Evolutionary conservation across 768 basidiomycete genomes (phyloP).

Genomic region (Podaxis rugospora): DNA sequence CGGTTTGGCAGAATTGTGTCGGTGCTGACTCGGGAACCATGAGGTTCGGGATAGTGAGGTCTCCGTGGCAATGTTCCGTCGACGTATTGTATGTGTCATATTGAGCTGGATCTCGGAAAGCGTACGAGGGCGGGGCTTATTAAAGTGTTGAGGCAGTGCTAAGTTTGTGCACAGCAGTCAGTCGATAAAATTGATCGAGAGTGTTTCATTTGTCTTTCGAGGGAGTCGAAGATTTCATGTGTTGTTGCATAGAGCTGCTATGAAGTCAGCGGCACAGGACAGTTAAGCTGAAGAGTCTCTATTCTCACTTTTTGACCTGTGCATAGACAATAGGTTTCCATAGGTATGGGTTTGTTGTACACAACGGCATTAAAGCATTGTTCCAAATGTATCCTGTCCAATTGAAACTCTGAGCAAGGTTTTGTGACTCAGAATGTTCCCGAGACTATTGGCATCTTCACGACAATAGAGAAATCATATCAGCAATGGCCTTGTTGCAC

Average conservation of each 20-base stretch:
- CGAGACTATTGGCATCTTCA: no score
- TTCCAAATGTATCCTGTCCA: not conserved
- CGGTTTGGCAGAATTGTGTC: not conserved
- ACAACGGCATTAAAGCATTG: not conserved
- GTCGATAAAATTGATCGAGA: not conserved
- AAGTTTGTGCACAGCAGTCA: not conserved
- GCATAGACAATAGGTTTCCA: not conserved
- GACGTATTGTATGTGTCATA: no score
- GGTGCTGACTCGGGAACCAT: conserved; percentile 9
- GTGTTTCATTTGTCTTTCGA: not conserved
- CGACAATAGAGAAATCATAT: no score
- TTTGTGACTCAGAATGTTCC: not conserved
- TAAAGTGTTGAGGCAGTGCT: not conserved
- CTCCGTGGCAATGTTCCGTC: not conserved
- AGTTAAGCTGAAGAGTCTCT: not conserved
- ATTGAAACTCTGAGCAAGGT: not conserved
- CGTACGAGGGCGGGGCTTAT: not conserved
- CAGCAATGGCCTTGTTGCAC: no score
- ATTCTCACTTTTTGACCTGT: not conserved
- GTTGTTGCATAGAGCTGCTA: not conserved
- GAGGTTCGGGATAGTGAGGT: not conserved
- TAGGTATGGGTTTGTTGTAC: not conserved
- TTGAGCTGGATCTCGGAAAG: not conserved
- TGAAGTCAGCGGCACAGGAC: not conserved
- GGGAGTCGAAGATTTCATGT: not conserved